Evolutionary conservation across 768 basidiomycete genomes (phyloP).

Genomic region (Kwoniella sp.): DNA sequence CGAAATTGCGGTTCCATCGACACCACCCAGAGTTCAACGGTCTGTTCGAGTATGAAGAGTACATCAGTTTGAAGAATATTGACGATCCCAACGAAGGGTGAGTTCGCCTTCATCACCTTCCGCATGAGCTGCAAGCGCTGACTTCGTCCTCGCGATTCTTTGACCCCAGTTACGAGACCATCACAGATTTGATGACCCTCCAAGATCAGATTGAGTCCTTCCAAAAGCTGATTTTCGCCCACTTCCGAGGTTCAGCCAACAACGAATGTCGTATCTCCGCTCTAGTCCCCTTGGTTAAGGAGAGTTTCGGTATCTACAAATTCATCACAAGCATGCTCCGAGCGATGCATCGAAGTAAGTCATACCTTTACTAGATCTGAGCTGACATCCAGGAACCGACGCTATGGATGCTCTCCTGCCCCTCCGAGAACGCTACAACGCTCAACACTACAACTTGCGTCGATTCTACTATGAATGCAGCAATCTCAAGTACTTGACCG

Average conservation of each 20-base stretch:
- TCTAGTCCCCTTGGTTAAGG: constrained; percentile 94
- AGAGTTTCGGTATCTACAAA: constrained; percentile 98
- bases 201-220: constrained; percentile 99
- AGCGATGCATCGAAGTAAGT: constrained; percentile 89
- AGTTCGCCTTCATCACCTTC: too few relatives aligned
- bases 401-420: constrained; percentile 87
- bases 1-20: constrained; percentile 94
- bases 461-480: constrained; percentile 99
- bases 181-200: constrained; percentile 92
- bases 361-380: background rate
- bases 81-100: constrained; percentile 99
- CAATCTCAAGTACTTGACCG: constrained; percentile 95
- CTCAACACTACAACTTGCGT: constrained; percentile 88
- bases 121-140: too few relatives aligned
- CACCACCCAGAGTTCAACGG: constrained; percentile 97
- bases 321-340: constrained; percentile 99
- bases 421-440: constrained; percentile 77
- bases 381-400: constrained; percentile 69
- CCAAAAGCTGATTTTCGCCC: constrained; percentile 94
- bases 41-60: constrained; percentile 98
- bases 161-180: constrained; percentile 83
- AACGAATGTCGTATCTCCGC: constrained; percentile 98
- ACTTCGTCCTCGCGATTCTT: constrained; percentile 13
- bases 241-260: constrained; percentile 85
- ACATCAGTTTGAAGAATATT: constrained; percentile 92